Base-by-base conservation (phyloP, 2,329 filamentous ascomycete genomes). In the Anisogramma anomala region DNA sequence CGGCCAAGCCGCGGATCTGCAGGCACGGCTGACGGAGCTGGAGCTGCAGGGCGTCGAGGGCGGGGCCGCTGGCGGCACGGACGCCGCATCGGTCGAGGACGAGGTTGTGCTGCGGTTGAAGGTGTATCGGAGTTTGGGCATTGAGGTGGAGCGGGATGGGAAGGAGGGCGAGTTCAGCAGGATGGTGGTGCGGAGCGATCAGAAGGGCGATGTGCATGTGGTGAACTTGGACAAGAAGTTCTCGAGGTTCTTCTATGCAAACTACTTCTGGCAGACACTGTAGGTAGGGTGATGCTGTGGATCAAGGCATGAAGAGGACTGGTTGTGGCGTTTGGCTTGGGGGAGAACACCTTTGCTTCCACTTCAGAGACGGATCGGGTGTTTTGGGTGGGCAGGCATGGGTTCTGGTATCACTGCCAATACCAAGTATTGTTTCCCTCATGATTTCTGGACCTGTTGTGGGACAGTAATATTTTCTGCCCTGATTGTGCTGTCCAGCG, bases 151-250 rank as follows among this genome's bases (percentile, higher is more conserved):
- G 64, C 61, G 74, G 46, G 82, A 85, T 41, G 83, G 85, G 46
- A 61, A 62, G 48, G 69, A 72, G 26, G 87, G 87, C 25, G 84
- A 86, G 58, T 95, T 89, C 66, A 79, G 74, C 52, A 84, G 84
- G 56, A 89, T 88, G 1, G 74, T 94, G 14, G 81, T 96, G 50
- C 70, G 86, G 48, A 95, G 94, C 57, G 79, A 80, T 46, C 72
- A 77, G 50, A 89, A 87, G 66, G 88, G 87, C 7, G 88, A 96
- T 58, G 86, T 96, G 38, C 85, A 94, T 58, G 84, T 96, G 36
- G 81, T 98, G 46, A 94, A 94, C 55, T 79, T 98, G 59, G 88
- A 96, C 54, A 79, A 83, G 53, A 94, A 91, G 65, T 88, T 94
- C 59, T 89, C 84, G 44, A 74, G 80, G 48, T 89, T 83, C 59